Evolutionary conservation across 139 green algal species (phyloP).

Genomic region (Chlamydomonas sphaeroides): DNA sequence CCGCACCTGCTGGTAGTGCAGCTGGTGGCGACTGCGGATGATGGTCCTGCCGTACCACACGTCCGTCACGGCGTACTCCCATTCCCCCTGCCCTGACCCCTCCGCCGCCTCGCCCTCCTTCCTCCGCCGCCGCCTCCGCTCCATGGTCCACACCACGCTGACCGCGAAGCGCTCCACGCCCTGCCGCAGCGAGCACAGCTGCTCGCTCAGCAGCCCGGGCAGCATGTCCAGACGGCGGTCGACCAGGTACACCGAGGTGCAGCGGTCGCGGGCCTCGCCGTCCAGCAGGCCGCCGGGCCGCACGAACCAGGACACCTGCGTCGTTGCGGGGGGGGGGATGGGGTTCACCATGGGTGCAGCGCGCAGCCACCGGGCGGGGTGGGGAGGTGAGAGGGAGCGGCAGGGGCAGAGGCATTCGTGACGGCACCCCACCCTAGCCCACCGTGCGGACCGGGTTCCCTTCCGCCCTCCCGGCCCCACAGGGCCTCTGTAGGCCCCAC

Average conservation of each 20-base stretch:
- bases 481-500: too few relatives aligned
- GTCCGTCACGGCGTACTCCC: constrained; percentile 44
- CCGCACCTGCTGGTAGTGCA: constrained; percentile 73
- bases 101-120: not conserved
- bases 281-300: constrained; percentile 57
- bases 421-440: too few relatives aligned
- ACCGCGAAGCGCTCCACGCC: constrained; percentile 69
- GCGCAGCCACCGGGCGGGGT: too few relatives aligned
- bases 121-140: not conserved
- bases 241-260: constrained; percentile 68
- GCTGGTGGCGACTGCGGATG: constrained; percentile 73
- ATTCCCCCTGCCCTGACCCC: not conserved
- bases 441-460: too few relatives aligned
- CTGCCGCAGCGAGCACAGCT: constrained; percentile 70
- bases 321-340: too few relatives aligned
- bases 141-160: constrained; percentile 72
- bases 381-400: too few relatives aligned
- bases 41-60: constrained; percentile 75
- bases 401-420: too few relatives aligned
- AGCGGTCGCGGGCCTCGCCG: constrained; percentile 56
- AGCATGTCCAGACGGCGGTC: constrained; percentile 74
- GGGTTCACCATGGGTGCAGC: too few relatives aligned
- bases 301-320: constrained; percentile 71
- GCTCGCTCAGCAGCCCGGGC: constrained; percentile 66
- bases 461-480: too few relatives aligned